Evolutionary conservation across 1,139 yeast species (phyloP).

Genomic region (Geotrichum aggregatum): DNA sequence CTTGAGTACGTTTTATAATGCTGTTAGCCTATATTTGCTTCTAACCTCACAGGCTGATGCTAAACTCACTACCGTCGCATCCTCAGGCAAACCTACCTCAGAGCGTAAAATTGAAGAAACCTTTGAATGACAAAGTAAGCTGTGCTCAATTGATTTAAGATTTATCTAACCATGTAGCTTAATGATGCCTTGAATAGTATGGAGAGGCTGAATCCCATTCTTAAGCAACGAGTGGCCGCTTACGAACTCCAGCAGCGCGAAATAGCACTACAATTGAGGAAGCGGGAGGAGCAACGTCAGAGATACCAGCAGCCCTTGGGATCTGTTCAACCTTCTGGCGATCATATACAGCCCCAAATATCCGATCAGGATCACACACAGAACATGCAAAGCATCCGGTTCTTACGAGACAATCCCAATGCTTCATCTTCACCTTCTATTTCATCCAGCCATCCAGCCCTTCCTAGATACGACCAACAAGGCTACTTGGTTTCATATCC

Average conservation of each 20-base stretch:
- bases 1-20: constrained; percentile 38
- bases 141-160: background rate
- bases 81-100: constrained; percentile 40
- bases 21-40: background rate
- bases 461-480: background rate
- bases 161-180: constrained; percentile 21
- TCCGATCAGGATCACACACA: constrained; percentile 20
- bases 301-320: constrained; percentile 17
- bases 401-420: constrained; percentile 8
- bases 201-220: constrained; percentile 39
- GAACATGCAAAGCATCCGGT: constrained; percentile 12
- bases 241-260: constrained; percentile 24
- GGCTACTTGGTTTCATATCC: constrained; percentile 20
- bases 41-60: constrained; percentile 36
- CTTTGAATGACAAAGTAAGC: constrained; percentile 19
- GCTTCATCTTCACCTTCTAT: background rate
- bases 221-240: constrained; percentile 37
- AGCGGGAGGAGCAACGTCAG: constrained; percentile 17
- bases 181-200: constrained; percentile 38
- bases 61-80: constrained; percentile 45
- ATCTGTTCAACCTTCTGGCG: background rate
- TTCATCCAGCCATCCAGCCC: background rate
- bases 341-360: background rate
- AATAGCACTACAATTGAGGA: constrained; percentile 1
- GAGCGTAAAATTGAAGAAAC: constrained; percentile 28